phyloP scores from a whole-genome alignment of 192 early-diverging fungal genomes.

The Coemansia sp. region DNA sequence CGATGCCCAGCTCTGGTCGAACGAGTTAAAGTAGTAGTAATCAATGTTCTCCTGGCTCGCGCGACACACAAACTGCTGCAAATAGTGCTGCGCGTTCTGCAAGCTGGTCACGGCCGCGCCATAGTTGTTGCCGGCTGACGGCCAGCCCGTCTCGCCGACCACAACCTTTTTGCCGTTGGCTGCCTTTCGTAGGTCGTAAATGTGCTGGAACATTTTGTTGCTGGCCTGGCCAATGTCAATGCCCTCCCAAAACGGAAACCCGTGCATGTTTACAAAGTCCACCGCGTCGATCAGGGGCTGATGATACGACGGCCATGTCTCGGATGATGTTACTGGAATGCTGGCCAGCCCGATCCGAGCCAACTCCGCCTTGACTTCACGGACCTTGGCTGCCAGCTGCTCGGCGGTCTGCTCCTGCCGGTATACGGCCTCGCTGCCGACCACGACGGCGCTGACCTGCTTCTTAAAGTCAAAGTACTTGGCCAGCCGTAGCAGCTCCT shows the following conservation, averaged over 20 bases:
- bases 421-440: slow-evolving; percentile 58
- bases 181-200: slow-evolving; percentile 30
- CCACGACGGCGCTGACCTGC: slow-evolving; percentile 53
- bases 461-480: slow-evolving; percentile 27
- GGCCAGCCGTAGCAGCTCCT: slow-evolving; percentile 26
- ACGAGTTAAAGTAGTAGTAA: slow-evolving; percentile 60
- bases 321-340: slow-evolving; percentile 29
- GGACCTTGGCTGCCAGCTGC: slow-evolving; percentile 42
- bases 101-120: slow-evolving; percentile 49
- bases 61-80: slow-evolving; percentile 55
- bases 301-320: slow-evolving; percentile 38
- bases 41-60: slow-evolving; percentile 49
- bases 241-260: slow-evolving; percentile 61
- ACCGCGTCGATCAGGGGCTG: slow-evolving; percentile 47
- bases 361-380: slow-evolving; percentile 40
- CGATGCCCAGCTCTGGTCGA: slow-evolving; percentile 60
- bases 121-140: slow-evolving; percentile 44
- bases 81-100: slow-evolving; percentile 52
- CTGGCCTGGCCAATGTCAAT: slow-evolving; percentile 32
- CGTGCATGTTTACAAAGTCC: slow-evolving; percentile 57
- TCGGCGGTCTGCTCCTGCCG: slow-evolving; percentile 44
- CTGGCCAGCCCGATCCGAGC: slow-evolving; percentile 21
- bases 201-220: slow-evolving; percentile 53
- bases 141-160: slow-evolving; percentile 63
- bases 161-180: slow-evolving; percentile 52